A percentile compares a stretch with the other conserved stretches of the same genome.
Evolutionary conservation across 2,329 filamentous ascomycete genomes (phyloP).

Genomic region (Blumeria hordei): DNA sequence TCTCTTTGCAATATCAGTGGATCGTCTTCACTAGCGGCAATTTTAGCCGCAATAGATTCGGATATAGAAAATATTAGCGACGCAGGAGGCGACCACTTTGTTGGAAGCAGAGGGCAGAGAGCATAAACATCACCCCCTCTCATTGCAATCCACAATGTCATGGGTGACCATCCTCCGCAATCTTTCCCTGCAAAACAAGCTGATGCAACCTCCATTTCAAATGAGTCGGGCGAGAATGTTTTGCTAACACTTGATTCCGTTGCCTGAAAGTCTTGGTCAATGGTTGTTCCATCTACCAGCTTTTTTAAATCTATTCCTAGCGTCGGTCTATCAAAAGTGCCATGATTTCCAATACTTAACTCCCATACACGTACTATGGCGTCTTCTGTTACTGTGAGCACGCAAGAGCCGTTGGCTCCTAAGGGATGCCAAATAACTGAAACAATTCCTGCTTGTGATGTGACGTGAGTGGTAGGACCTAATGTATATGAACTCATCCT

Average conservation of each 20-base stretch:
- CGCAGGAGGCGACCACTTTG: slow-evolving; percentile 57
- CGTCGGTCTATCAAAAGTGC: slow-evolving; percentile 65
- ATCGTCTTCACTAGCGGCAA: slow-evolving; percentile 37
- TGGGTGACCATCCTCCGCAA: slow-evolving; percentile 73
- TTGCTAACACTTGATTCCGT: slow-evolving; percentile 50
- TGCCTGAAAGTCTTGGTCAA: slow-evolving; percentile 64
- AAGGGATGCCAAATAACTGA: slow-evolving; percentile 84
- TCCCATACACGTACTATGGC: slow-evolving; percentile 83
- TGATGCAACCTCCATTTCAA: slow-evolving; percentile 85
- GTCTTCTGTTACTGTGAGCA: slow-evolving; percentile 75
- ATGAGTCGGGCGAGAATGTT: slow-evolving; percentile 66
- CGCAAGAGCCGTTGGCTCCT: slow-evolving; percentile 52
- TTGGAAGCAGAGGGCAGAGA: slow-evolving; percentile 69
- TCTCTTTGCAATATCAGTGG: slow-evolving; percentile 25
- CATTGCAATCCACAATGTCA: slow-evolving; percentile 97
- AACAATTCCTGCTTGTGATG: slow-evolving; percentile 56
- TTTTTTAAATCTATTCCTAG: slow-evolving; percentile 75
- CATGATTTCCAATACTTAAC: slow-evolving; percentile 57
- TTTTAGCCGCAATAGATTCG: slow-evolving; percentile 56
- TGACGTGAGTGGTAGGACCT: slow-evolving; percentile 79
- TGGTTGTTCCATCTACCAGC: slow-evolving; percentile 57
- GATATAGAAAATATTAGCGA: slow-evolving; percentile 63
- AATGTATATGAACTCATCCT: slow-evolving; percentile 73
- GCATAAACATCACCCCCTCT: slow-evolving; percentile 80
- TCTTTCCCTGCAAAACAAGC: slow-evolving; percentile 49